Evolutionary conservation across 2,329 filamentous ascomycete genomes (phyloP), one percentile per base, ranked within the genome.

Genomic region (Fusarium sp.): DNA sequence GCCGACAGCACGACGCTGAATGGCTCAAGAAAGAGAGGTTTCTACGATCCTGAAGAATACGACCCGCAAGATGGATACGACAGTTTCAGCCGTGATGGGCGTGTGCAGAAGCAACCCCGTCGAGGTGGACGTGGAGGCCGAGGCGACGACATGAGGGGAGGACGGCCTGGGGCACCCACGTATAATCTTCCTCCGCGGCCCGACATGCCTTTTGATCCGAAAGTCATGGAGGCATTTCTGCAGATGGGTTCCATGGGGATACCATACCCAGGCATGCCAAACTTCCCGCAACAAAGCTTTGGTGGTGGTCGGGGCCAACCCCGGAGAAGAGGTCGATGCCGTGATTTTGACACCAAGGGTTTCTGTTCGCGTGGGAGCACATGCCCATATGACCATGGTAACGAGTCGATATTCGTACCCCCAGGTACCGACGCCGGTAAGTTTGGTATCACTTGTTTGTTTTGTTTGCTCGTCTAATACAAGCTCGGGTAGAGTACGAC

Each of bases 321-420:
- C 42, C 82, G 82, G 63, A 83, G 80, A 54, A 84, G 81, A 70
- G 80, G 85, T 63, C 85, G 89, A 64, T 95, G 93, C 77, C 85
- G 88, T 63, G 91, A 94, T 79, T 94, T 92, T 75, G 91, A 94
- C 64, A 88, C 83, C 3, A 93, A 93, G 73, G 93, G 93, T 0
- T 93, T 88, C 76, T 95, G 93, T 77, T 86, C 89, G 10, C 84
- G 90, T 42, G 92, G 92, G 7, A 89, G 85, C 74, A 87, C 86
- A 27, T 95, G 93, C 80, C 86, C 85, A 42, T 94, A 88, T 75
- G 90, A 94, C 73, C 93, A 95, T 78, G 89, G 88, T 14, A 84
- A 86, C 56, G 86, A 89, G 69, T 83, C 85, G 18, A 70, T 82
- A 7, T 84, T 80, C 56, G 74, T 83, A 35, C 80, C 82, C n/a